Evolutionary conservation across 768 basidiomycete genomes (phyloP).

Genomic region (Trametes meyenii): DNA sequence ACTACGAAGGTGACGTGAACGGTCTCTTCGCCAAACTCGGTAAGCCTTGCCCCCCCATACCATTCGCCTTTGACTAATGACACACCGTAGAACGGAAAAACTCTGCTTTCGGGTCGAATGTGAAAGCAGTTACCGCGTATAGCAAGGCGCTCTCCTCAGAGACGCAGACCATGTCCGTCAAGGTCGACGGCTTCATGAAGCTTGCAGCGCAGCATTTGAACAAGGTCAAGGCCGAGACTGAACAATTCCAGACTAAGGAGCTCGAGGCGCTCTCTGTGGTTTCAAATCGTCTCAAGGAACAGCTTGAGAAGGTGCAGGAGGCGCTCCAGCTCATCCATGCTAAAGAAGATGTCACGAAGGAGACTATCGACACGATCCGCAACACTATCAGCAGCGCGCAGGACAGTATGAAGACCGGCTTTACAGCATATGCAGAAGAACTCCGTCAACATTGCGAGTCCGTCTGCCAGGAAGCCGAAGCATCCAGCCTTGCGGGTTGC

Average conservation of each 20-base stretch:
- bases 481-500: slow-evolving; percentile 48
- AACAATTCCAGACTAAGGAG: slow-evolving; percentile 58
- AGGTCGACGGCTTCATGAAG: slow-evolving; percentile 64
- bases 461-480: slow-evolving; percentile 50
- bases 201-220: slow-evolving; percentile 54
- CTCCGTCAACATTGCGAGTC: slow-evolving; percentile 52
- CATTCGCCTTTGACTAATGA: neutral
- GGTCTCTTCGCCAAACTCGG: slow-evolving; percentile 85
- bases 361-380: slow-evolving; percentile 53
- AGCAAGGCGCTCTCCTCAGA: slow-evolving; percentile 60
- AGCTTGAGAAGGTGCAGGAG: slow-evolving; percentile 56
- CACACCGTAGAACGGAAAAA: slow-evolving; percentile 68
- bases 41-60: slow-evolving; percentile 37
- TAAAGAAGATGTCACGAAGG: slow-evolving; percentile 57
- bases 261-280: slow-evolving; percentile 53
- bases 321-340: slow-evolving; percentile 55
- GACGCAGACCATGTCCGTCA: slow-evolving; percentile 53
- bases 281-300: slow-evolving; percentile 57
- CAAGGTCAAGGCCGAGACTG: slow-evolving; percentile 58
- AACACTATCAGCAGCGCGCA: slow-evolving; percentile 54
- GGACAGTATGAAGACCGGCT: slow-evolving; percentile 53
- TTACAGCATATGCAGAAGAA: slow-evolving; percentile 56
- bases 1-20: slow-evolving; percentile 69
- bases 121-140: slow-evolving; percentile 63
- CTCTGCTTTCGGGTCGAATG: slow-evolving; percentile 62